Conservation (phyloP, 164 flowering plant species). For the Magnolia kwangsiensis region DNA sequence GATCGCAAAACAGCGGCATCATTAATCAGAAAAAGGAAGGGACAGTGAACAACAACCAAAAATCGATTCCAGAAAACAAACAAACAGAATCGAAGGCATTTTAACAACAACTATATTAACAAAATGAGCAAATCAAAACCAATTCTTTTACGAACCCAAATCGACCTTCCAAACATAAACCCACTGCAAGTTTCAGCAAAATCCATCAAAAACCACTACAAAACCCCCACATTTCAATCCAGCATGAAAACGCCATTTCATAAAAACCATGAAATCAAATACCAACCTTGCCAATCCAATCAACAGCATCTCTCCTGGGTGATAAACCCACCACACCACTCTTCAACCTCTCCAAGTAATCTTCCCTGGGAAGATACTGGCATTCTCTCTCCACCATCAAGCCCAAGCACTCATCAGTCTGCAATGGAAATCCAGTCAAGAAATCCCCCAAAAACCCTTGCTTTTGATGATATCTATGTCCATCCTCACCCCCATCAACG, state of each 20-base stretch:
- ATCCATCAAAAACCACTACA: background rate
- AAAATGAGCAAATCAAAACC: background rate
- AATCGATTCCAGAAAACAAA: constrained; percentile 3
- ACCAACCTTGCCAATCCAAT: constrained; percentile 88
- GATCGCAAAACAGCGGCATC: background rate
- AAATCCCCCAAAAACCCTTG: constrained; percentile 29
- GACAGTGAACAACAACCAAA: background rate
- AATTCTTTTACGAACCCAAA: background rate
- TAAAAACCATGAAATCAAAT: background rate
- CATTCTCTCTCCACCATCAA: constrained; percentile 58
- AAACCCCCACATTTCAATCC: background rate
- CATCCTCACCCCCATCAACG: background rate
- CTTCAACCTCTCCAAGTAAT: constrained; percentile 54
- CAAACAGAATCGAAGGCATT: background rate
- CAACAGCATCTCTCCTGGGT: constrained; percentile 57
- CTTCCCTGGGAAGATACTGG: constrained; percentile 47
- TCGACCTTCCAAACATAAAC: background rate
- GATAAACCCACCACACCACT: constrained; percentile 60
- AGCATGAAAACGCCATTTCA: background rate
- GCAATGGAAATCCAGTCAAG: constrained; percentile 33
- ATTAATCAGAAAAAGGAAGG: background rate
- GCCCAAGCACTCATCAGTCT: constrained; percentile 58
- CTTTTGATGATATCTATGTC: constrained; percentile 18
- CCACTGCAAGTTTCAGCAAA: background rate
- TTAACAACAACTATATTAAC: background rate